These are phyloP conservation scores for Talaromyces ruber DNA, from an alignment of 495 filamentous ascomycete species.

Conservation along the genomic window DNA sequence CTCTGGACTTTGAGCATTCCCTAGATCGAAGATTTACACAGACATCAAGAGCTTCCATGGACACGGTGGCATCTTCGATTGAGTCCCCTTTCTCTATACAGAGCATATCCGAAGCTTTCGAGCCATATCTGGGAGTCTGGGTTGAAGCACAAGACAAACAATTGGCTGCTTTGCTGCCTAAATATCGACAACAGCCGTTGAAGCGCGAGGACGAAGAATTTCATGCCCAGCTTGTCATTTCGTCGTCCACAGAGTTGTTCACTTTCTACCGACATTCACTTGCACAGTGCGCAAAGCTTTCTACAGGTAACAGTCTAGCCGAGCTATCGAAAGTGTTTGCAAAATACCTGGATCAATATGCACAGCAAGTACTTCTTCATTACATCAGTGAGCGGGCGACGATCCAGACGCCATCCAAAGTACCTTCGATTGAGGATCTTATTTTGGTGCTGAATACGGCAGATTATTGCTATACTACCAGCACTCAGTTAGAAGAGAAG, in stretches of 20 bases:
- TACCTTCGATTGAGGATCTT: conserved; percentile 64
- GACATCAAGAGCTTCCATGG: conserved; percentile 77
- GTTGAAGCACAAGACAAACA: conserved; percentile 94
- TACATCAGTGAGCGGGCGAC: conserved; percentile 58
- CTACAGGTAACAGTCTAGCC: conserved; percentile 75
- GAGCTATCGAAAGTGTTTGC: conserved; percentile 80
- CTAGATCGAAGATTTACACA: conserved; percentile 76
- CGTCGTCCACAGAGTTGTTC: conserved; percentile 93
- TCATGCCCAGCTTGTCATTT: conserved; percentile 76
- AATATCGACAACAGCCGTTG: conserved; percentile 78
- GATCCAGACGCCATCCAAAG: conserved; percentile 37
- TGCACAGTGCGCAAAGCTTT: conserved; percentile 92
- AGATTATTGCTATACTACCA: conserved; percentile 93
- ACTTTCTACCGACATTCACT: conserved; percentile 88
- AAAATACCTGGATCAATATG: conserved; percentile 92
- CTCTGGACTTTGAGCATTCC: conserved; percentile 91
- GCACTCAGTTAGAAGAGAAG: conserved; percentile 86
- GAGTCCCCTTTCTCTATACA: conserved; percentile 80
- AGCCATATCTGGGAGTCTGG: conserved; percentile 94
- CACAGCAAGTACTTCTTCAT: conserved; percentile 80
- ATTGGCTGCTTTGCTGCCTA: conserved; percentile 75
- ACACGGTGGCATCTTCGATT: conserved; percentile 76
- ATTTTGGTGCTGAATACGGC: conserved; percentile 90
- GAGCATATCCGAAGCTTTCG: conserved; percentile 93
- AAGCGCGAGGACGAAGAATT: conserved; percentile 85